phyloP scores from a whole-genome alignment of 495 filamentous ascomycete species.

The Aspergillus affinis region DNA sequence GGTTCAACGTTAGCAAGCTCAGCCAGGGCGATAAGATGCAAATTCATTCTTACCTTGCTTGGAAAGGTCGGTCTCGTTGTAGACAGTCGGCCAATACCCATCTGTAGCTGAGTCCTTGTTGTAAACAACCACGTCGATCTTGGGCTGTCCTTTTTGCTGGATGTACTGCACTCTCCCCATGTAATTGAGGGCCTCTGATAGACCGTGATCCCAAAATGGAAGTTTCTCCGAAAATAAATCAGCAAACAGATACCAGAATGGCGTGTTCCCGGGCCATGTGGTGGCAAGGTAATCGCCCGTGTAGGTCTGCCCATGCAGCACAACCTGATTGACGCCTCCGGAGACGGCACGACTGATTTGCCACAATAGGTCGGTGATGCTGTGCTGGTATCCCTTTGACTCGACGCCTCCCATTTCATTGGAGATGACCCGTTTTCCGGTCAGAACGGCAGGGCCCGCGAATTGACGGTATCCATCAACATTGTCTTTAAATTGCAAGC shows the following conservation, averaged over 20 bases:
- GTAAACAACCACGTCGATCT: constrained; percentile 44
- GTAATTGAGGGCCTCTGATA: constrained; percentile 40
- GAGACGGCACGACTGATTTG: constrained; percentile 34
- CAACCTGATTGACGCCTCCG: constrained; percentile 45
- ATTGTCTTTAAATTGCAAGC: constrained; percentile 37
- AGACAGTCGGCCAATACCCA: constrained; percentile 16
- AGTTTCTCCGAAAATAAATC: constrained; percentile 44
- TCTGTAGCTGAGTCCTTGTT: constrained; percentile 24
- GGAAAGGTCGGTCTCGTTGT: constrained; percentile 21
- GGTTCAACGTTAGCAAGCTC: neutral
- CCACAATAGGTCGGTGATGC: constrained; percentile 26
- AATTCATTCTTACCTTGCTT: constrained; percentile 11
- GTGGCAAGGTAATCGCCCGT: constrained; percentile 39
- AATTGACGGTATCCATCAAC: constrained; percentile 50
- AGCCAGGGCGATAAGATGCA: neutral
- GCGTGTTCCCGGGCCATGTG: constrained; percentile 50
- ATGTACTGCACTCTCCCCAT: constrained; percentile 37
- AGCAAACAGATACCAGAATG: constrained; percentile 43
- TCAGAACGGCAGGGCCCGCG: constrained; percentile 41
- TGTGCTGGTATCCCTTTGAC: constrained; percentile 29
- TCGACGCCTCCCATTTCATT: constrained; percentile 38
- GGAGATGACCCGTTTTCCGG: constrained; percentile 39
- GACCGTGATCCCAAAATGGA: constrained; percentile 42
- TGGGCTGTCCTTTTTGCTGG: constrained; percentile 39
- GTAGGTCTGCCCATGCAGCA: constrained; percentile 48